Evolutionary conservation across 2,329 filamentous ascomycete species (phyloP).

Genomic region (Mycogone perniciosa): DNA sequence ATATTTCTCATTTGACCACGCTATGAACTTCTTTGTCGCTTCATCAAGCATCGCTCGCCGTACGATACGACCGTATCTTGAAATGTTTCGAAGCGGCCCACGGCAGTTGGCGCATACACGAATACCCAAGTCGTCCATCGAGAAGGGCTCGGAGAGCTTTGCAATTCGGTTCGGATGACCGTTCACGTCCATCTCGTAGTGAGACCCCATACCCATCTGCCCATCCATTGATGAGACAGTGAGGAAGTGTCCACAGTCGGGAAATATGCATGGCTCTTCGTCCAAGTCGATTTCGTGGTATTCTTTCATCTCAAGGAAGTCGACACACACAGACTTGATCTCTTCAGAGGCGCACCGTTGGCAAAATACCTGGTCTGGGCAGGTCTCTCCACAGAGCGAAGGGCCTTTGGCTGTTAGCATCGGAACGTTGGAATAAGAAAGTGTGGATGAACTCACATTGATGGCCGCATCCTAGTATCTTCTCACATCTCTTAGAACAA

Average conservation of each 20-base stretch:
- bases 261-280: slow-evolving; percentile 55
- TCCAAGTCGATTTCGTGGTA: slow-evolving; percentile 55
- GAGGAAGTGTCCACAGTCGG: slow-evolving; percentile 57
- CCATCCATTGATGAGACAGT: slow-evolving; percentile 56
- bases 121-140: slow-evolving; percentile 34
- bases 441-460: slow-evolving; percentile 37
- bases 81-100: slow-evolving; percentile 49
- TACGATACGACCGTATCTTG: slow-evolving; percentile 57
- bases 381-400: slow-evolving; percentile 58
- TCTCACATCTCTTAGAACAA: slow-evolving; percentile 53
- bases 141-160: slow-evolving; percentile 41
- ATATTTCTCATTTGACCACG: slow-evolving; percentile 37
- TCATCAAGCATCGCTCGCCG: slow-evolving; percentile 56
- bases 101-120: slow-evolving; percentile 55
- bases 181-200: slow-evolving; percentile 39
- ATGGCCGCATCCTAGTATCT: slow-evolving; percentile 51
- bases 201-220: slow-evolving; percentile 45
- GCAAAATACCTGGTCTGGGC: slow-evolving; percentile 47
- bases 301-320: slow-evolving; percentile 46
- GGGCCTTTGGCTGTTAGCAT: slow-evolving; percentile 30
- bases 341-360: slow-evolving; percentile 45
- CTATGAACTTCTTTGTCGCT: slow-evolving; percentile 58
- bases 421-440: not conserved
- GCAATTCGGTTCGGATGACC: slow-evolving; percentile 28
- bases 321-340: slow-evolving; percentile 43